Base-by-base conservation (phyloP, 306 rosid species). In the Cyamopsis tetragonoloba region DNA sequence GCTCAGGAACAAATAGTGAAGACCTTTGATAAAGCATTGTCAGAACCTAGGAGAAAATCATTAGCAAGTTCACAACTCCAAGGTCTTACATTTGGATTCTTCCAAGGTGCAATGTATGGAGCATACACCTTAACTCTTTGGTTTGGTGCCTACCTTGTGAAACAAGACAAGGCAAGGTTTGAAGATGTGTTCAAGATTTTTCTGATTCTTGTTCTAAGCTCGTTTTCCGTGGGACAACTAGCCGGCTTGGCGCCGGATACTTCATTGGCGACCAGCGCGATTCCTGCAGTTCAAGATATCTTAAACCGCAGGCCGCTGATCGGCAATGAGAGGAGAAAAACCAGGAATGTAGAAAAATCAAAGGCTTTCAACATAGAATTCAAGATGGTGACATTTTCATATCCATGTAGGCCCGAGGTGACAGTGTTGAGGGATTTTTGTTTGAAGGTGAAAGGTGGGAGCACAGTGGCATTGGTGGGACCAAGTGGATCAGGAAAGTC, bases 171-270 rank as follows among this genome's bases (percentile, higher is more conserved):
- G 19, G 80, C 93, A 48, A 63, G 27, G 8, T 89, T 92, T 13
- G 83, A 81, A n/a, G 84, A 71, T 6, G 93, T 92, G 22, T 81
- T 71, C 27, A 83, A 87, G 82, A 84, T 87, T 61, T 92, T 87
- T 72, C 96, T 92, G 72, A 92, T 89, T 78, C 93, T 92, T 78
- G 98, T 92, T 75, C 62, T 92, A 84, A 86, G 95, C 82, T 87
- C 98, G 26, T 92, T 89, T 83, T 86, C 96, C 24, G 96, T 92
- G 18, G 98, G 96, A 48, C 96, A 92, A 77, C 80, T 86, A 35
- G 96, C 95, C 43, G 98, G 96, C 35, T 84, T 92, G 37, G 93
- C 96, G 67, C 96, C 95, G 4, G 96, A 92, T 73, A 89, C 93
- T 62, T 89, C 96, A 10, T 75, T 63, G 87, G 96, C 96, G 0